These are phyloP conservation scores for Myriosclerotinia duriaeana DNA, from an alignment of 2,329 filamentous ascomycete species.

Conservation along the genomic window DNA sequence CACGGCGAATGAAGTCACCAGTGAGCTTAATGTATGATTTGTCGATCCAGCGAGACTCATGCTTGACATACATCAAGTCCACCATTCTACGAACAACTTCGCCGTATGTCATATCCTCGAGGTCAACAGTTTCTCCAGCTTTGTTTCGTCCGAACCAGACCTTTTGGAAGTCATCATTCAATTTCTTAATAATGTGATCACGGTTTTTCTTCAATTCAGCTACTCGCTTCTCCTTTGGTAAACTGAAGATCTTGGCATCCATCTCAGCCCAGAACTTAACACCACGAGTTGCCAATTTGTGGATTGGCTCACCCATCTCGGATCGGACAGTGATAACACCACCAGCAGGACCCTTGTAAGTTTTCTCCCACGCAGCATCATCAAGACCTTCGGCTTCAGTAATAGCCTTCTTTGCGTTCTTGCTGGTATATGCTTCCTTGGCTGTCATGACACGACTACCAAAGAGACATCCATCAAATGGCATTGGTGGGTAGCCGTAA, in stretches of 20 bases:
- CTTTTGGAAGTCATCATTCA: slow-evolving; percentile 96
- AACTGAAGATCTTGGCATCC: slow-evolving; percentile 95
- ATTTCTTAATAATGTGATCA: slow-evolving; percentile 89
- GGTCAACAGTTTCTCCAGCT: slow-evolving; percentile 74
- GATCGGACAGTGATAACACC: slow-evolving; percentile 95
- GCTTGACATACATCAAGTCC: slow-evolving; percentile 86
- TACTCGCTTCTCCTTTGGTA: slow-evolving; percentile 88
- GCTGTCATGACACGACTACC: slow-evolving; percentile 94
- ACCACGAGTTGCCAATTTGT: slow-evolving; percentile 96
- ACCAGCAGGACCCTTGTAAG: slow-evolving; percentile 86
- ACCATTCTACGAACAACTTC: slow-evolving; percentile 86
- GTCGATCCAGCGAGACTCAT: slow-evolving; percentile 90
- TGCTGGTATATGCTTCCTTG: slow-evolving; percentile 87
- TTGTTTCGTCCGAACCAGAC: slow-evolving; percentile 92
- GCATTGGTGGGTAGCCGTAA: slow-evolving; percentile 88
- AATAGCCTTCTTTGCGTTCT: slow-evolving; percentile 85
- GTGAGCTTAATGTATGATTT: slow-evolving; percentile 77
- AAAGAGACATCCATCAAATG: slow-evolving; percentile 87
- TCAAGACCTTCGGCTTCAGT: slow-evolving; percentile 80
- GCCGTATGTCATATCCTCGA: slow-evolving; percentile 94
- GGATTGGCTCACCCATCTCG: slow-evolving; percentile 99
- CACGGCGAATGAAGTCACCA: slow-evolving; percentile 92
- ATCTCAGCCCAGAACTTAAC: slow-evolving; percentile 98
- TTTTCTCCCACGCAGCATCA: slow-evolving; percentile 85
- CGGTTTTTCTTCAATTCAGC: slow-evolving; percentile 84